Evolutionary conservation across 2,329 filamentous ascomycete species (phyloP).

Genomic region (Pochonia chlamydosporia): DNA sequence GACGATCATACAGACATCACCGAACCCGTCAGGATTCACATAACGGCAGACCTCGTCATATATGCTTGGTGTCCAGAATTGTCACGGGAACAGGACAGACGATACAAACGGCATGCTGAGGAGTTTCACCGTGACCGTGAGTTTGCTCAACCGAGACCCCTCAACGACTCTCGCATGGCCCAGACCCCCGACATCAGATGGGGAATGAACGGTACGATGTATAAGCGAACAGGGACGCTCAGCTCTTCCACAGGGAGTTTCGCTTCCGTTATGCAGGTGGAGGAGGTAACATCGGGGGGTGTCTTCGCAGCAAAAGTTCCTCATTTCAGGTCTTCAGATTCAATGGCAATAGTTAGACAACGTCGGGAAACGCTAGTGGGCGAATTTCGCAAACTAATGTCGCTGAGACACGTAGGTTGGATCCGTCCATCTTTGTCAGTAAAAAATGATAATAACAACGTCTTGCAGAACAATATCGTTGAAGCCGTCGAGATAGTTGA

Average conservation of each 20-base stretch:
- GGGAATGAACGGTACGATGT: background rate
- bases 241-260: background rate
- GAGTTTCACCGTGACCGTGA: background rate
- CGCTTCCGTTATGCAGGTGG: background rate
- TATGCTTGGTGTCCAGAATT: background rate
- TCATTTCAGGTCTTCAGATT: background rate
- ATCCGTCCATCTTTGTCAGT: background rate
- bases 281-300: background rate
- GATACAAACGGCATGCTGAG: background rate
- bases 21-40: background rate
- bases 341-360: background rate
- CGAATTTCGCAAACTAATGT: background rate
- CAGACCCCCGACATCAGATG: background rate
- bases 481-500: background rate
- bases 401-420: background rate
- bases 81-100: background rate
- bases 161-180: background rate
- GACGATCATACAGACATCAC: background rate
- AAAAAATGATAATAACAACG: background rate
- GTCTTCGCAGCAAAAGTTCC: background rate
- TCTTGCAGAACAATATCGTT: background rate
- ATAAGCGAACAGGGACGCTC: background rate
- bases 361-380: background rate
- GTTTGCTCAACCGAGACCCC: background rate
- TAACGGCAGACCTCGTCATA: background rate